These are phyloP conservation scores for Diaporthe vexans DNA, from an alignment of 2,329 filamentous ascomycete genomes.

Conservation along the genomic window DNA sequence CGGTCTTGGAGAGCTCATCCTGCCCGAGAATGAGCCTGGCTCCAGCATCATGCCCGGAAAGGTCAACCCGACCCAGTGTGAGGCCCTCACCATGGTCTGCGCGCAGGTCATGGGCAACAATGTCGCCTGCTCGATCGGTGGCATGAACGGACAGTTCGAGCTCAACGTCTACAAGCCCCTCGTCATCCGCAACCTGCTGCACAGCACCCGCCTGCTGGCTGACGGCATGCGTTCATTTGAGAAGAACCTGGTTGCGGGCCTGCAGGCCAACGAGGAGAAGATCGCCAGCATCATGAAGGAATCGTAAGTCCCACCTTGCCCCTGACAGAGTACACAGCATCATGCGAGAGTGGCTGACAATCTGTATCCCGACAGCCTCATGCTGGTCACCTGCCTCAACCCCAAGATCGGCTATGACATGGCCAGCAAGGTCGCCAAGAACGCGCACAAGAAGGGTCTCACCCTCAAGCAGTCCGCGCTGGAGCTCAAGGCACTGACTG, in stretches of 20 bases:
- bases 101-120: slow-evolving; percentile 99
- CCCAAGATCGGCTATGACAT: slow-evolving; percentile 98
- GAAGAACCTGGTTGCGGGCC: slow-evolving; percentile 88
- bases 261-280: slow-evolving; percentile 94
- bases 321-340: neutral
- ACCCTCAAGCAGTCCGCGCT: slow-evolving; percentile 95
- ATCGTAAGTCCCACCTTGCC: slow-evolving; percentile 72
- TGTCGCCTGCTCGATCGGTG: slow-evolving; percentile 90
- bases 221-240: slow-evolving; percentile 97
- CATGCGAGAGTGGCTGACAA: slow-evolving; percentile 41
- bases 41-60: slow-evolving; percentile 99
- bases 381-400: slow-evolving; percentile 98
- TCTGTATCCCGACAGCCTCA: slow-evolving; percentile 73
- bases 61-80: slow-evolving; percentile 99
- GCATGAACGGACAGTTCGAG: slow-evolving; percentile 98
- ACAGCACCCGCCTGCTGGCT: slow-evolving; percentile 88
- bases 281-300: slow-evolving; percentile 93
- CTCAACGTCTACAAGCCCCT: slow-evolving; percentile 99
- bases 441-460: slow-evolving; percentile 97
- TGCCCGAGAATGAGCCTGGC: slow-evolving; percentile 98
- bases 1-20: slow-evolving; percentile 90
- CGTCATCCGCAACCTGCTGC: slow-evolving; percentile 93
- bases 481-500: slow-evolving; percentile 89
- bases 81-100: slow-evolving; percentile 97
- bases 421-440: slow-evolving; percentile 97